These are phyloP conservation scores for Poa annua DNA, from an alignment of 176 grass and related monocot genomes.

Conservation along the genomic window DNA sequence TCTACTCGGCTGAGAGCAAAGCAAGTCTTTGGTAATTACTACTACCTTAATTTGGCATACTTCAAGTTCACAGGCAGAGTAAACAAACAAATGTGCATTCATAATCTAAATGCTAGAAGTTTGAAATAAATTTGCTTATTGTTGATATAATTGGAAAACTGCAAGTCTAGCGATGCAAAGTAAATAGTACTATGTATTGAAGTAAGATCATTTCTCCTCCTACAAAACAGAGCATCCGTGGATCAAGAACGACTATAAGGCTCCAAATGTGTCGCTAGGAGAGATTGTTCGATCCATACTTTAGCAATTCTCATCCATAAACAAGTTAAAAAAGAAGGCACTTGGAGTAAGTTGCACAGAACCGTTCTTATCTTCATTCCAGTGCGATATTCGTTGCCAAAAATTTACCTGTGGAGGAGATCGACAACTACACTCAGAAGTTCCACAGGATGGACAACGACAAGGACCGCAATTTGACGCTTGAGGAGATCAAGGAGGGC, in stretches of 20 bases:
- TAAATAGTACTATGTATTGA: not conserved
- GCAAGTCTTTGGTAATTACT: slow-evolving; percentile 64
- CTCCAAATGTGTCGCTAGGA: slow-evolving; percentile 80
- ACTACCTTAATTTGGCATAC: slow-evolving; percentile 4
- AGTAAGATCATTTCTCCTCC: slow-evolving; percentile 16
- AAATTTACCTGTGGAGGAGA: slow-evolving; percentile 64
- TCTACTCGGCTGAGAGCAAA: slow-evolving; percentile 56
- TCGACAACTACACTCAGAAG: slow-evolving; percentile 69
- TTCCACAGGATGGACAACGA: slow-evolving; percentile 88
- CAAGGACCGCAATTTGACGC: slow-evolving; percentile 61
- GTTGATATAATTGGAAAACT: not conserved
- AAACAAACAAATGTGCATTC: slow-evolving; percentile 20
- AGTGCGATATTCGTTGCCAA: slow-evolving; percentile 52
- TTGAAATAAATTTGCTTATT: not conserved
- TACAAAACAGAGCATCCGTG: slow-evolving; percentile 77
- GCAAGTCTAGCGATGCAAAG: not conserved
- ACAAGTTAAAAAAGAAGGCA: slow-evolving; percentile 94
- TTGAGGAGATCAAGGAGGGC: slow-evolving; percentile 80
- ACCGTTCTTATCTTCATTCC: slow-evolving; percentile 18
- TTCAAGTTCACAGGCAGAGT: slow-evolving; percentile 11
- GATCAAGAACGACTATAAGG: slow-evolving; percentile 67
- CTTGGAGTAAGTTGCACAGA: slow-evolving; percentile 60
- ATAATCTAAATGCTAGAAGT: slow-evolving; percentile 1
- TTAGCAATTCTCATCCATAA: slow-evolving; percentile 90
- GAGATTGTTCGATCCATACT: slow-evolving; percentile 69